Conservation (phyloP, 768 basidiomycete species). For the Termitomyces sp. region DNA sequence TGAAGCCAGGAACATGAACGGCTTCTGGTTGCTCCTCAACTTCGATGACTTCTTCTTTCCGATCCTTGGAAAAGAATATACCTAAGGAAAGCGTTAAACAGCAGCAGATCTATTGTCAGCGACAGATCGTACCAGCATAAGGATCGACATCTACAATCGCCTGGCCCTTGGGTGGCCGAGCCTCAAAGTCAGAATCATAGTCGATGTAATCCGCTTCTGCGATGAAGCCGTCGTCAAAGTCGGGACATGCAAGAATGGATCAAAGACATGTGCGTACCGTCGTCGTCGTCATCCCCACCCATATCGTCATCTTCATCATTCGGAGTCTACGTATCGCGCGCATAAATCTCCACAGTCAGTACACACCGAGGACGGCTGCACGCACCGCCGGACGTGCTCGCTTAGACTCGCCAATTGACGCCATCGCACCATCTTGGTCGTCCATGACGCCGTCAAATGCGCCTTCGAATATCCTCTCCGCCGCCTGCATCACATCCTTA, state of each 20-base stretch:
- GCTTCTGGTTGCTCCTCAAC: conserved; percentile 75
- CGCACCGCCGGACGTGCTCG: conserved; percentile 22
- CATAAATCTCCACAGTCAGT: neutral
- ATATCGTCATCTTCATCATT: conserved; percentile 47
- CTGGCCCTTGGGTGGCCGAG: conserved; percentile 31
- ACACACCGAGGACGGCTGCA: neutral
- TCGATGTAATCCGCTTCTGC: conserved; percentile 59
- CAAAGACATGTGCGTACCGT: conserved; percentile 31
- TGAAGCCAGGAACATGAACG: conserved; percentile 32
- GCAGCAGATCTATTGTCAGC: neutral
- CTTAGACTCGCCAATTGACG: conserved; percentile 19
- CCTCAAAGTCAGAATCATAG: conserved; percentile 78
- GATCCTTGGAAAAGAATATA: conserved; percentile 93
- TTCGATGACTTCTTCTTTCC: conserved; percentile 88
- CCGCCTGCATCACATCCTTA: conserved; percentile 90
- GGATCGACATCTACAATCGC: conserved; percentile 69
- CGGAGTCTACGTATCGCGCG: conserved; percentile 41
- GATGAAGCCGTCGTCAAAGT: conserved; percentile 6
- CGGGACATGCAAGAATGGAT: neutral
- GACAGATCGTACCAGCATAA: conserved; percentile 60
- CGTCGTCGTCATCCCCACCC: conserved; percentile 40
- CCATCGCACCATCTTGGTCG: conserved; percentile 50
- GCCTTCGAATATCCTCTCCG: conserved; percentile 81
- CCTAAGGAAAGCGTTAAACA: conserved; percentile 36
- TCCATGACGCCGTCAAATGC: conserved; percentile 73